phyloP scores from a whole-genome alignment of 2,329 filamentous ascomycete genomes.

The Penicillium sp. region DNA sequence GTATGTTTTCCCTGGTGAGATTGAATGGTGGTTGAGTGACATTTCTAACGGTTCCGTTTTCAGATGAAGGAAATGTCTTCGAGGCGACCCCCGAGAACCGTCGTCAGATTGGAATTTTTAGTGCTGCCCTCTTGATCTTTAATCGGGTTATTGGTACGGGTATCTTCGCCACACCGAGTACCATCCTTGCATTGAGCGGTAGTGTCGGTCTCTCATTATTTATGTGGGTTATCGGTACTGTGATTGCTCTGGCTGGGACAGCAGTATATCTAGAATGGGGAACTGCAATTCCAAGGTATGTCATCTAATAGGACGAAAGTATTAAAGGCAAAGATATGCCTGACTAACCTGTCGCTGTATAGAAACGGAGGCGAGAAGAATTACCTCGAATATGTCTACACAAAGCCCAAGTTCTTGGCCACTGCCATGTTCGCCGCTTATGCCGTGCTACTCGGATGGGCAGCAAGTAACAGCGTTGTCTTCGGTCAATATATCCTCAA shows the following conservation, averaged over 20 bases:
- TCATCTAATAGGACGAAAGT: not conserved
- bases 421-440: constrained; percentile 56
- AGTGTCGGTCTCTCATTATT: constrained; percentile 49
- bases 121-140: constrained; percentile 48
- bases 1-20: constrained; percentile 24
- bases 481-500: constrained; percentile 54
- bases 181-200: constrained; percentile 45
- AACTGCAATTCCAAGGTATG: constrained; percentile 47
- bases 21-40: not conserved
- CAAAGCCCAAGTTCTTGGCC: constrained; percentile 51
- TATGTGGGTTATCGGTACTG: constrained; percentile 50
- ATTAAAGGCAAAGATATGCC: not conserved
- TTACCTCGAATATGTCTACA: constrained; percentile 55
- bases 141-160: constrained; percentile 51
- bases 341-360: constrained; percentile 15
- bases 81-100: constrained; percentile 36
- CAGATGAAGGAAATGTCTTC: constrained; percentile 40
- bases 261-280: constrained; percentile 51
- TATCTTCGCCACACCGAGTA: constrained; percentile 50
- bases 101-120: constrained; percentile 42
- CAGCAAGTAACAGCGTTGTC: constrained; percentile 53
- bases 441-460: constrained; percentile 52
- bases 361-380: constrained; percentile 54
- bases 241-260: constrained; percentile 48
- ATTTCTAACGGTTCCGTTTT: constrained; percentile 9